A percentile compares a stretch with the other conserved stretches of the same genome.
Evolutionary conservation across 345 rosid genomes (phyloP).

Genomic region (Populus tremula): DNA sequence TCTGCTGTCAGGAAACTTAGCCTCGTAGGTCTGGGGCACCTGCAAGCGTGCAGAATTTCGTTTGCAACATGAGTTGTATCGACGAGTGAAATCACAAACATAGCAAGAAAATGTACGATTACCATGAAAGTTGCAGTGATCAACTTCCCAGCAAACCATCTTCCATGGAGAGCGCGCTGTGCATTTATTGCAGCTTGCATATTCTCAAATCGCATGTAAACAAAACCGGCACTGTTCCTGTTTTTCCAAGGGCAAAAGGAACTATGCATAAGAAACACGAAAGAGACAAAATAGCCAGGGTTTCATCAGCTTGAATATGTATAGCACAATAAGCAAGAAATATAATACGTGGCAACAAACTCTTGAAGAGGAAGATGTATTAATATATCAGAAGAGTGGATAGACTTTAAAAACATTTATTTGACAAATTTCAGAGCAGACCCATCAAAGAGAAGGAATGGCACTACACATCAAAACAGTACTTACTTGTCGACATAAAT

Average conservation of each 20-base stretch:
- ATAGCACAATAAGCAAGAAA: neutral
- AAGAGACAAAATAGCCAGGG: neutral
- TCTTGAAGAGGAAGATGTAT: neutral
- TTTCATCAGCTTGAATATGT: neutral
- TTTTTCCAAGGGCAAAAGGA: conserved; percentile 3
- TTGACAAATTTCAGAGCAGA: neutral
- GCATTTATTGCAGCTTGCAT: conserved; percentile 61
- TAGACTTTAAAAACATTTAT: neutral
- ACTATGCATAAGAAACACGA: neutral
- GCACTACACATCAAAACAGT: neutral
- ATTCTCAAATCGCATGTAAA: conserved; percentile 71
- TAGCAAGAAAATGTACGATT: neutral
- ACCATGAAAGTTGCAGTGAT: conserved; percentile 93
- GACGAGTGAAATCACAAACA: neutral
- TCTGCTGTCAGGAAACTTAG: conserved; percentile 57
- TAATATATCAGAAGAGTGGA: neutral
- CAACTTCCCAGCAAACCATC: conserved; percentile 99
- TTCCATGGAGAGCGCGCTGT: conserved; percentile 81
- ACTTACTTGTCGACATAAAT: conserved; percentile 80
- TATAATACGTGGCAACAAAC: neutral
- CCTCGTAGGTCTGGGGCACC: conserved; percentile 57
- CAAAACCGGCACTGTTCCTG: conserved; percentile 87
- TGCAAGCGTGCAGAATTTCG: conserved; percentile 13
- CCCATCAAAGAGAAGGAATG: neutral
- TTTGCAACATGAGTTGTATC: neutral